phyloP scores from a whole-genome alignment of 2,329 filamentous ascomycete genomes.

The Ceratocystis lukuohia region DNA sequence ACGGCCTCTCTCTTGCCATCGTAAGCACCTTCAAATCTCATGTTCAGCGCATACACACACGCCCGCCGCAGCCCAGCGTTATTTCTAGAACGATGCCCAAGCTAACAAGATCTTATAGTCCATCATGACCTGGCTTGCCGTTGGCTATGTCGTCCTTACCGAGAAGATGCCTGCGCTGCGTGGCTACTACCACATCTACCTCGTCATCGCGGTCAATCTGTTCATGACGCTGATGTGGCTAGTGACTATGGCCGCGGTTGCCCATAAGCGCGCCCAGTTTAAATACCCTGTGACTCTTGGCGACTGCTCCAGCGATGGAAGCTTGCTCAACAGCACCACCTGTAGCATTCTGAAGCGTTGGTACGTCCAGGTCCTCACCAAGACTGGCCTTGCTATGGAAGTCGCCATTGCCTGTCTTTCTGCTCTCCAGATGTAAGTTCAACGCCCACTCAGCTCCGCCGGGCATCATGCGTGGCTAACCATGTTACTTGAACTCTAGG shows the following conservation, averaged over 20 bases:
- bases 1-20: slow-evolving; percentile 31
- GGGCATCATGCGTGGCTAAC: background rate
- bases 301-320: slow-evolving; percentile 29
- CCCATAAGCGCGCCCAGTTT: slow-evolving; percentile 30
- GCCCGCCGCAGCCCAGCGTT: no score
- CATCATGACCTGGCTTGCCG: slow-evolving; percentile 34
- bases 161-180: slow-evolving; percentile 29
- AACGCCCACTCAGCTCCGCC: background rate
- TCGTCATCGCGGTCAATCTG: slow-evolving; percentile 32
- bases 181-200: slow-evolving; percentile 32
- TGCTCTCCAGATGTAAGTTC: slow-evolving; percentile 31
- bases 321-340: slow-evolving; percentile 28
- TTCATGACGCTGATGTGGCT: slow-evolving; percentile 37
- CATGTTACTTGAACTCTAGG: slow-evolving; percentile 23
- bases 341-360: slow-evolving; percentile 27
- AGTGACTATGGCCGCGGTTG: slow-evolving; percentile 30
- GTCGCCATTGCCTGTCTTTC: slow-evolving; percentile 33
- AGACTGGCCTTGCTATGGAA: slow-evolving; percentile 28
- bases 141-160: slow-evolving; percentile 31
- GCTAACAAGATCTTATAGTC: slow-evolving; percentile 24
- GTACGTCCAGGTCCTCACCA: slow-evolving; percentile 26
- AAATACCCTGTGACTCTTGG: slow-evolving; percentile 25
- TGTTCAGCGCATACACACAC: background rate
- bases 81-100: background rate
- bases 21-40: slow-evolving; percentile 25